Evolutionary conservation across 805 yeast genomes (phyloP).

Genomic region (Zygoascus biomembranicola): DNA sequence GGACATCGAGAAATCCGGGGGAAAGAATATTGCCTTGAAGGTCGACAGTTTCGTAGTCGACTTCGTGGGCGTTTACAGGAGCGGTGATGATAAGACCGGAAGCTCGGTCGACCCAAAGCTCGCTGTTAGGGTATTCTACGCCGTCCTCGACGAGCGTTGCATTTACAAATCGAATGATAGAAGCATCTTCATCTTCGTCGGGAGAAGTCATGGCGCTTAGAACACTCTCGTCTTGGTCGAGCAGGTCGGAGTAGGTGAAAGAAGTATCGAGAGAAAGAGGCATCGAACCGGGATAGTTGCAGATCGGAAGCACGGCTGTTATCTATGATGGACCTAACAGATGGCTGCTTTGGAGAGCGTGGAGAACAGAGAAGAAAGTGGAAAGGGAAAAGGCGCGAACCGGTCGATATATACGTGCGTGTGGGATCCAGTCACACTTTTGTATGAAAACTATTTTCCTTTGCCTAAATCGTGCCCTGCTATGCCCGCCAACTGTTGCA

Average conservation of each 20-base stretch:
- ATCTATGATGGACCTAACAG: slow-evolving; percentile 2
- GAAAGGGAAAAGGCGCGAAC: slow-evolving; percentile 11
- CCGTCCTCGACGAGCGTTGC: slow-evolving; percentile 21
- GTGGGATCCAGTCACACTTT: not conserved
- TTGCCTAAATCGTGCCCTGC: no score
- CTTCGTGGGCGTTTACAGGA: slow-evolving; percentile 16
- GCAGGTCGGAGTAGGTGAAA: not conserved
- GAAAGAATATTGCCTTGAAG: slow-evolving; percentile 40
- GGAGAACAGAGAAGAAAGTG: slow-evolving; percentile 13
- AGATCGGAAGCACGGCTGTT: not conserved
- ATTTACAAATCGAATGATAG: slow-evolving; percentile 12
- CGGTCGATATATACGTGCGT: not conserved
- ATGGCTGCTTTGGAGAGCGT: slow-evolving; percentile 12
- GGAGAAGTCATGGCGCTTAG: not conserved
- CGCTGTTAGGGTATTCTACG: slow-evolving; percentile 22
- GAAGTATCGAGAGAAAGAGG: not conserved
- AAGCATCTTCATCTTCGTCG: not conserved
- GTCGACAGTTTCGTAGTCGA: slow-evolving; percentile 30
- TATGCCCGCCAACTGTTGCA: not conserved
- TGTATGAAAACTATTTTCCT: not conserved
- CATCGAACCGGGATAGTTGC: not conserved
- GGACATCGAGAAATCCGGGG: slow-evolving; percentile 51
- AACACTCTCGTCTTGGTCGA: not conserved
- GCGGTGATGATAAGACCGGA: slow-evolving; percentile 35
- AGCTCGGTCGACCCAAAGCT: slow-evolving; percentile 36